These are phyloP conservation scores for Oryza glaberrima DNA, from an alignment of 176 grass and related monocot genomes.

Conservation along the genomic window DNA sequence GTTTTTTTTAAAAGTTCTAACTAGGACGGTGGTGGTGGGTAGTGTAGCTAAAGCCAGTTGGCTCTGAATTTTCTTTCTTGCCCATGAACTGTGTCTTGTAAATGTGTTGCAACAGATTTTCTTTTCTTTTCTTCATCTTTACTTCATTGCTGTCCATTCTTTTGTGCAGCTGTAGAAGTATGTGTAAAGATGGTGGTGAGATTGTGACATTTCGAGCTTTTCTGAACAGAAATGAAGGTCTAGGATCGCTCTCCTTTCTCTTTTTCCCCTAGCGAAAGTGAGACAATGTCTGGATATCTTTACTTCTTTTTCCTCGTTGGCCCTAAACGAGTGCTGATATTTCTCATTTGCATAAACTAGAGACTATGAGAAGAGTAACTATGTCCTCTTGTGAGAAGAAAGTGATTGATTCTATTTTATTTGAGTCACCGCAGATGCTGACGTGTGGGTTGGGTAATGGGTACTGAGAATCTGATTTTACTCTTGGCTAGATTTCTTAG, in stretches of 20 bases:
- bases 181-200: background rate
- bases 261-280: background rate
- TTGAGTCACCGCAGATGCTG: background rate
- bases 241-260: background rate
- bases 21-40: background rate
- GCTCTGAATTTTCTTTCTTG: background rate
- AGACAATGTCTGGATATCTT: background rate
- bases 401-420: background rate
- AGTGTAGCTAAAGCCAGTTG: background rate
- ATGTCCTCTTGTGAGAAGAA: background rate
- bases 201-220: background rate
- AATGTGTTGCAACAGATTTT: background rate
- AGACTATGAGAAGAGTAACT: background rate
- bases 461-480: constrained; percentile 10
- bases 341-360: background rate
- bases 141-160: background rate
- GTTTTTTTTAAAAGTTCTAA: background rate
- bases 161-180: background rate
- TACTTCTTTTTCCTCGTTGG: background rate
- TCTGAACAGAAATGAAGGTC: background rate
- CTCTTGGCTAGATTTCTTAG: background rate
- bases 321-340: background rate
- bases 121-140: background rate
- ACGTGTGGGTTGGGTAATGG: background rate
- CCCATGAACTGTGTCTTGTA: background rate